These are phyloP conservation scores for Plectosphaerella cucumerina DNA, from an alignment of 2,329 filamentous ascomycete genomes.

Conservation along the genomic window DNA sequence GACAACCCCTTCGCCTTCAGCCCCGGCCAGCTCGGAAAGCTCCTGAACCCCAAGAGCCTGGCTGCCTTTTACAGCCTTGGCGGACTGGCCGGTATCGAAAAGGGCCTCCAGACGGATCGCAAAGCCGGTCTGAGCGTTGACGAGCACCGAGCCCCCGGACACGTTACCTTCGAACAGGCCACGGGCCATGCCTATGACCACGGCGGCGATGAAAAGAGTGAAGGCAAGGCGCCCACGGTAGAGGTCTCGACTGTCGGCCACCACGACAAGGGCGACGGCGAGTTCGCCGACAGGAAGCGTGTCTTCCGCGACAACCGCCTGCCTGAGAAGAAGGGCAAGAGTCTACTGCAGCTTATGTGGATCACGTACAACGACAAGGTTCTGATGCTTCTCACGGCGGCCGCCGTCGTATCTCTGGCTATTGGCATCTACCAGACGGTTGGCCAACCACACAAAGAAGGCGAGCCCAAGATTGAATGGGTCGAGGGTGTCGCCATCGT, in stretches of 20 bases:
- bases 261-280: slow-evolving; percentile 11
- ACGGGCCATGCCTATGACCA: slow-evolving; percentile 25
- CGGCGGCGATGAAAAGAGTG: slow-evolving; percentile 8
- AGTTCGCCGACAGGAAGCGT: slow-evolving; percentile 62
- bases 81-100: slow-evolving; percentile 73
- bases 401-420: slow-evolving; percentile 68
- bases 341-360: slow-evolving; percentile 69
- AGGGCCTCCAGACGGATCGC: slow-evolving; percentile 70
- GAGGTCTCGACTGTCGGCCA: background rate
- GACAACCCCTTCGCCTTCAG: slow-evolving; percentile 84
- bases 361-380: slow-evolving; percentile 84
- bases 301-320: slow-evolving; percentile 70
- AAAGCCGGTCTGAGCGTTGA: slow-evolving; percentile 72
- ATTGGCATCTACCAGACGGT: slow-evolving; percentile 75
- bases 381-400: slow-evolving; percentile 65
- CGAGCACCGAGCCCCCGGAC: slow-evolving; percentile 62
- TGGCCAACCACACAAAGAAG: slow-evolving; percentile 47
- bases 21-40: slow-evolving; percentile 78
- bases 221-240: background rate
- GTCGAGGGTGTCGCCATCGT: slow-evolving; percentile 80
- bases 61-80: slow-evolving; percentile 78
- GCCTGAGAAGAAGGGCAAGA: slow-evolving; percentile 72
- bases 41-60: slow-evolving; percentile 85
- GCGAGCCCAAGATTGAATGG: slow-evolving; percentile 64
- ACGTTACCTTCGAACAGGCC: slow-evolving; percentile 69